Base-by-base conservation (phyloP, 148 eudicot species). In the Rhododendron molle region DNA sequence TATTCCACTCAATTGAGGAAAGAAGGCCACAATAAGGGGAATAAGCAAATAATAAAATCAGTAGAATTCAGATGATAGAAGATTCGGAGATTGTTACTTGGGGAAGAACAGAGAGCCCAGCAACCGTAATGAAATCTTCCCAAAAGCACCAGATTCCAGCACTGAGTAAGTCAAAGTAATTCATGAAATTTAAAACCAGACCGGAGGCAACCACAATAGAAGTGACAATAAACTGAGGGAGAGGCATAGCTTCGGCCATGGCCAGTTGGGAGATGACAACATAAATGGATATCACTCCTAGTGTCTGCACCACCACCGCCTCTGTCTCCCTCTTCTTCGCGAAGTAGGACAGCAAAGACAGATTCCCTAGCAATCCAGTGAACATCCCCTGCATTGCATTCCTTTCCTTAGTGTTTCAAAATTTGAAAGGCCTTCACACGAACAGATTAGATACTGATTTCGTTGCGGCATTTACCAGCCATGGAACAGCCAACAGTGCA, bases 41-140 rank as follows among this genome's bases (percentile, higher is more conserved):
- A 49, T 1, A 28, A 30, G 34, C 20, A 65, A 67, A 76, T 60
- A 20, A 85, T 47, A 62, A 21, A 18, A 47, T 32, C 26, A 65
- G 52, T 20, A 44, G 18, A 58, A 54, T 80, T 13, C 74, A 52
- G 52, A 28, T n/a, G 21, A 20, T 13, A 52, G 20, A 30, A 30
- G 81, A 82, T 23, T 23, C 8, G 58, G 52, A 81, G 44, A 40
- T 54, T 3, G 49, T 83, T 76, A 94, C 99, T 90, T 97, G 99
- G 40, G 98, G 96, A 90, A 97, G 98, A 67, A 92, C 93, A 76
- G 98, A 90, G 86, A 95, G 91, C 71, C 99, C 99, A 36, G 93
- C 98, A n/a, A 95, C 88, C 43, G 96, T 95, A 86, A 93, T 91
- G 84, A 95, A 94, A 89, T 97, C 99, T 83, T 97, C 98, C 99